Evolutionary conservation across 164 flowering plant species (phyloP).

Genomic region (Amborella trichopoda): DNA sequence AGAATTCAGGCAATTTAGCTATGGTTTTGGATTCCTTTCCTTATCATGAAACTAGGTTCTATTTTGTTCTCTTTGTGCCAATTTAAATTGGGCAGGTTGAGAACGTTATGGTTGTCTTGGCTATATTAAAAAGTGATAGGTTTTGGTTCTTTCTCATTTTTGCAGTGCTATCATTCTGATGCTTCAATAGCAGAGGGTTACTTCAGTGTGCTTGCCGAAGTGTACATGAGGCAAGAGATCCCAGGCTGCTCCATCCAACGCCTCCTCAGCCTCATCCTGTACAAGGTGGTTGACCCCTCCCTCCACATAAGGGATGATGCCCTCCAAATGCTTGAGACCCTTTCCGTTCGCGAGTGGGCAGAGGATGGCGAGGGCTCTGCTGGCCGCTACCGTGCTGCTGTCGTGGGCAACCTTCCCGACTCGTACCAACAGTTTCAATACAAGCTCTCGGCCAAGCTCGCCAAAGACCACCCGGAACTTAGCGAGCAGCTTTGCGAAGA

Average conservation of each 20-base stretch:
- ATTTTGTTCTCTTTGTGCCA: no score
- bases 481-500: constrained; percentile 97
- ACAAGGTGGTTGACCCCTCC: constrained; percentile 94
- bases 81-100: no score
- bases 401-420: constrained; percentile 97
- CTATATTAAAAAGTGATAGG: no score
- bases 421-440: constrained; percentile 98
- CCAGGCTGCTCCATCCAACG: constrained; percentile 97
- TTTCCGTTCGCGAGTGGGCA: constrained; percentile 93
- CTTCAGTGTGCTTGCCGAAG: constrained; percentile 98
- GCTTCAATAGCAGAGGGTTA: constrained; percentile 97
- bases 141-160: no score
- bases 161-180: constrained; percentile 94
- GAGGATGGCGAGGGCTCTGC: constrained; percentile 79
- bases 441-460: constrained; percentile 93
- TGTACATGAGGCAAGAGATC: constrained; percentile 97
- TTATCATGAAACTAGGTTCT: no score
- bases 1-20: no score
- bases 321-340: constrained; percentile 98
- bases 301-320: constrained; percentile 98
- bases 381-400: constrained; percentile 90
- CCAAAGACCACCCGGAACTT: constrained; percentile 95
- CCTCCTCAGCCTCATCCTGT: constrained; percentile 86
- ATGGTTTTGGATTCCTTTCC: no score
- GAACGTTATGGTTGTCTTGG: no score